These are phyloP conservation scores for Elsinoe fawcettii DNA, from an alignment of 2,329 filamentous ascomycete species.

Conservation along the genomic window DNA sequence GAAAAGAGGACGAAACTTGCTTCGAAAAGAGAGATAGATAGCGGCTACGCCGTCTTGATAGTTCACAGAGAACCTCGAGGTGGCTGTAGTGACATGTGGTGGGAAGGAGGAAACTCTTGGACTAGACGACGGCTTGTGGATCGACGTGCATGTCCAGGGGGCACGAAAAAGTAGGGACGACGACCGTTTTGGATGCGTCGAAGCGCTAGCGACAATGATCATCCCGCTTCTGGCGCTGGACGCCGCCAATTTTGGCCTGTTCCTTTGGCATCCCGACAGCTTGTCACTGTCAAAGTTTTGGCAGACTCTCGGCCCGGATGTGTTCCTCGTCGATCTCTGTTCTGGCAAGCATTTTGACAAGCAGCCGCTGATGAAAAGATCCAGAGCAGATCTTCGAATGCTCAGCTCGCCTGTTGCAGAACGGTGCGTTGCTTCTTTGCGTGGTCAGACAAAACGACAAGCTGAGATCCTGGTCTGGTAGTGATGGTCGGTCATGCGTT, in stretches of 20 bases:
- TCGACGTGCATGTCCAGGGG: conserved; percentile 10
- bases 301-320: conserved; percentile 1
- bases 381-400: background rate
- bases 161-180: background rate
- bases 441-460: background rate
- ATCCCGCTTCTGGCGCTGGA: background rate
- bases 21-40: conserved; percentile 9
- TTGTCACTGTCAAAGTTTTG: background rate
- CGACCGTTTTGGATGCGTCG: conserved; percentile 9
- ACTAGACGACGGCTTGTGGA: conserved; percentile 12
- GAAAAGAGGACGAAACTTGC: background rate
- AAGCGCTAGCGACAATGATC: conserved; percentile 11
- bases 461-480: background rate
- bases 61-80: background rate
- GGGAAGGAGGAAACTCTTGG: conserved; percentile 9
- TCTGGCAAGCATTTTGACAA: conserved; percentile 3
- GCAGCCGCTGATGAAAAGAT: conserved; percentile 1
- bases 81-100: background rate
- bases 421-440: background rate
- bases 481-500: background rate
- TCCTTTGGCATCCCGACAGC: background rate
- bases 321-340: conserved; percentile 3
- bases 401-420: background rate
- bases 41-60: conserved; percentile 7
- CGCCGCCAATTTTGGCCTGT: background rate